Base-by-base conservation (phyloP, 116 monocot genomes). In the Cymodocea nodosa region DNA sequence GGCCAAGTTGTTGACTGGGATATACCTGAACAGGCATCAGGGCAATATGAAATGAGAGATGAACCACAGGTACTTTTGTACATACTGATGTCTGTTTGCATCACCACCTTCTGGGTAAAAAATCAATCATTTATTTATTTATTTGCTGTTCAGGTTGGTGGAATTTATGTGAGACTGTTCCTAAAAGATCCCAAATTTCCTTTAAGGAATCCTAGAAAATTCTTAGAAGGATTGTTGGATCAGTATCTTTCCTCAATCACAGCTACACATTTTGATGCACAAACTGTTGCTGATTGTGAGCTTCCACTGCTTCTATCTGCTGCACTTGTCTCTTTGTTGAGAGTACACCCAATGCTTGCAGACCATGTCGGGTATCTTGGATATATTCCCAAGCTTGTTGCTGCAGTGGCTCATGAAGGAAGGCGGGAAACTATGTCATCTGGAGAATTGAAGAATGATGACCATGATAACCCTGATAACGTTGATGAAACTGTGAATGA, bases 301-400 rank as follows among this genome's bases (percentile, higher is more conserved):
- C 91, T 98, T 75, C 97, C 97, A 64, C 79, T 98, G 73, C 82
- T 98, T 30, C 78, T 98, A 4, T 98, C 97, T 74, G 83, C 92
- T 74, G 97, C 97, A 65, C 77, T 98, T 52, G 97, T 98, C 35
- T 98, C 97, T 44, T 78, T 98, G 80, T 63, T 98, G 62, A 82
- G 97, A 30, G 97, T 98, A 39, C 97, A 98, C 70, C 97, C 91
- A 52, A 76, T 92, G 36, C 83, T 98, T 55, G 83, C 92, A 60
- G 97, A 98, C 69, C 97, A 98, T 77, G 92, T 92, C 76, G 97
- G 97, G 44, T 98, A 86, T 81, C 83, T 98, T 75, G 97, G 97
- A 5, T 98, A 98, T 84, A 84, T 98, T 68, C 97, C 97, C 36
- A 98, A 98, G 65, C 85, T 98, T 75, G 92, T 98, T 70, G 67